phyloP scores from a whole-genome alignment of 495 filamentous ascomycete genomes.

The Podospora bellae-mahoneyi region DNA sequence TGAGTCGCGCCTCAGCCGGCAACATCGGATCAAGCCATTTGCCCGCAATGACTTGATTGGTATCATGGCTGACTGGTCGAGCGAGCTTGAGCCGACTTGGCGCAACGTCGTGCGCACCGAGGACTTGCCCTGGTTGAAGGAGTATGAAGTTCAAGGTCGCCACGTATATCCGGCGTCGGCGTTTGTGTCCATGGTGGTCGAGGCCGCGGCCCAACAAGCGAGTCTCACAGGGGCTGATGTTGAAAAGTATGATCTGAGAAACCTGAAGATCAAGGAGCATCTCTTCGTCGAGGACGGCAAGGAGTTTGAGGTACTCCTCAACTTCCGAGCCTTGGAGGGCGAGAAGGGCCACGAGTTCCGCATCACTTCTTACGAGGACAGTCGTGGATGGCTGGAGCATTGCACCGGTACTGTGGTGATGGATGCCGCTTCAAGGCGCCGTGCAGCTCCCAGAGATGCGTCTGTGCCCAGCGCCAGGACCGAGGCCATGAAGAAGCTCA shows the following conservation, averaged over 20 bases:
- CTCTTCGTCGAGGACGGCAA: slow-evolving; percentile 29
- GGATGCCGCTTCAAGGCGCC: slow-evolving; percentile 24
- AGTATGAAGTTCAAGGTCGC: slow-evolving; percentile 41
- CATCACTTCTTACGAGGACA: slow-evolving; percentile 37
- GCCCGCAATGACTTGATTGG: slow-evolving; percentile 51
- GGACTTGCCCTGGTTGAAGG: slow-evolving; percentile 47
- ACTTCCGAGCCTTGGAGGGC: slow-evolving; percentile 23
- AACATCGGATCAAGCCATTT: slow-evolving; percentile 47
- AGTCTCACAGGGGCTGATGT: slow-evolving; percentile 29
- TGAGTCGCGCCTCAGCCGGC: slow-evolving; percentile 44
- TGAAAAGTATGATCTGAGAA: slow-evolving; percentile 24
- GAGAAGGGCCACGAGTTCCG: slow-evolving; percentile 30
- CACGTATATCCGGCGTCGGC: slow-evolving; percentile 48
- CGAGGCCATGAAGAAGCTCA: slow-evolving; percentile 4
- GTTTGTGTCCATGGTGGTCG: slow-evolving; percentile 48
- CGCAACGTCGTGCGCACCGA: slow-evolving; percentile 45
- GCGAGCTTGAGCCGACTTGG: slow-evolving; percentile 48
- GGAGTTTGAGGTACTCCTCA: slow-evolving; percentile 31
- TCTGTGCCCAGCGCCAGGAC: slow-evolving; percentile 11
- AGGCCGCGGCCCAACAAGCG: slow-evolving; percentile 35
- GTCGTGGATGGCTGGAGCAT: slow-evolving; percentile 34
- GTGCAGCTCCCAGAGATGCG: neutral
- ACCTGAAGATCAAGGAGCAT: slow-evolving; percentile 23
- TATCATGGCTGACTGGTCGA: slow-evolving; percentile 36
- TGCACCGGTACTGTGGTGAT: slow-evolving; percentile 38